phyloP scores from a whole-genome alignment of 306 rosid species.

The Corylus avellana region DNA sequence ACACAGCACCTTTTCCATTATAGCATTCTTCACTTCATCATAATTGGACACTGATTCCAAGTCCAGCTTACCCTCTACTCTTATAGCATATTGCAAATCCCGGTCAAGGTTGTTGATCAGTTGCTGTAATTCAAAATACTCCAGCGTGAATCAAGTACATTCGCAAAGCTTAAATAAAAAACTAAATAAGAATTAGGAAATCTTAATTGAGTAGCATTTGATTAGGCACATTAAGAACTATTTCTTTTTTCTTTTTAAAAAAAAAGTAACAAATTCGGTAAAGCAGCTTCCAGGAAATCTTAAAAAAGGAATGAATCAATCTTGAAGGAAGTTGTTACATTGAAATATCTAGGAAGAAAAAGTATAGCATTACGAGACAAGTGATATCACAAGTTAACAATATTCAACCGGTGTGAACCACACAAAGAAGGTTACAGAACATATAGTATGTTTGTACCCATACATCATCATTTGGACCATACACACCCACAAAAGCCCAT shows the following conservation, averaged over 20 bases:
- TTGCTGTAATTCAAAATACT: conserved; percentile 56
- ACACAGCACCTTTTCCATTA: conserved; percentile 76
- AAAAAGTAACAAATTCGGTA: background rate
- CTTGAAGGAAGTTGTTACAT: background rate
- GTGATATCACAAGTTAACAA: background rate
- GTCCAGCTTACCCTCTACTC: conserved; percentile 93
- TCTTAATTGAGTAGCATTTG: conserved; percentile 21
- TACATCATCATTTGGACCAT: background rate
- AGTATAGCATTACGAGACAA: background rate
- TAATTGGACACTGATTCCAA: conserved; percentile 78
- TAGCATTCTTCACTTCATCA: conserved; percentile 81
- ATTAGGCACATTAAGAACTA: background rate
- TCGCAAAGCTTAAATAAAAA: conserved; percentile 8
- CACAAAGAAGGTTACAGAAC: background rate
- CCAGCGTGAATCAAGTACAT: conserved; percentile 34
- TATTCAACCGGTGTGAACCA: background rate
- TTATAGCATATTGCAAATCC: conserved; percentile 91
- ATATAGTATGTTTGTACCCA: background rate
- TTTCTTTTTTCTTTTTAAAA: background rate
- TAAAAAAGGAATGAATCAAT: conserved; percentile 1
- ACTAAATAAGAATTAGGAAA: background rate
- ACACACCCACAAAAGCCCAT: too few species aligned
- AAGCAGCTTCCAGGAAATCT: conserved; percentile 12
- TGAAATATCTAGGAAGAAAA: conserved; percentile 12
- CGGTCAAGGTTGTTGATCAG: conserved; percentile 84